These are phyloP conservation scores for Colletotrichum tropicicola DNA, from an alignment of 2,329 filamentous ascomycete species.

Conservation along the genomic window DNA sequence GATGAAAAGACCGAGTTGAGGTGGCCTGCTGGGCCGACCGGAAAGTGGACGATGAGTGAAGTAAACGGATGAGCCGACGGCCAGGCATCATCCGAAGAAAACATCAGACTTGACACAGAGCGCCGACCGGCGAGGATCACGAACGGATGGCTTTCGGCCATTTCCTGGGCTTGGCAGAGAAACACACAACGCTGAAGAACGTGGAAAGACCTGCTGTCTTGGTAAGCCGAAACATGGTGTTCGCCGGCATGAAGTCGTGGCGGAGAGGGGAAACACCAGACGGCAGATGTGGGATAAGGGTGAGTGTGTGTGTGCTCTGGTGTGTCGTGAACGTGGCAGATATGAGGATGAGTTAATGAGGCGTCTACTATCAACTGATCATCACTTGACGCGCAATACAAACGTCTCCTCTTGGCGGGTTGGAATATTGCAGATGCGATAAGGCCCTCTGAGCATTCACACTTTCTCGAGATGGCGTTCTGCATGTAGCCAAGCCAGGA, in stretches of 20 bases:
- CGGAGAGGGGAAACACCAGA: neutral
- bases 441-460: neutral
- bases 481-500: neutral
- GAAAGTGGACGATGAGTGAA: conserved; percentile 7
- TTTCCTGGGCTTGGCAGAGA: neutral
- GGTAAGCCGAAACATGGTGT: conserved; percentile 9
- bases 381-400: neutral
- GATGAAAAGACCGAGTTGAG: no score
- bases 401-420: neutral
- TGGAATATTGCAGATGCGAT: neutral
- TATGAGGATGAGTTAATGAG: no score
- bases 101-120: conserved; percentile 12
- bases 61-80: conserved; percentile 4
- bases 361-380: neutral
- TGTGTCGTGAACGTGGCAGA: no score
- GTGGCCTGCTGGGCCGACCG: neutral
- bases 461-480: neutral
- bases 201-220: neutral
- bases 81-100: conserved; percentile 16
- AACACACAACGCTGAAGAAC: neutral
- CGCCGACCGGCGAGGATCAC: neutral
- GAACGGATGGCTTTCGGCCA: neutral
- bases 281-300: neutral
- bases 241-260: neutral
- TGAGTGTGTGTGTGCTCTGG: no score